Evolutionary conservation across 768 basidiomycete genomes (phyloP), one percentile per base, ranked within the genome.

Genomic region (Ramaria sp.): DNA sequence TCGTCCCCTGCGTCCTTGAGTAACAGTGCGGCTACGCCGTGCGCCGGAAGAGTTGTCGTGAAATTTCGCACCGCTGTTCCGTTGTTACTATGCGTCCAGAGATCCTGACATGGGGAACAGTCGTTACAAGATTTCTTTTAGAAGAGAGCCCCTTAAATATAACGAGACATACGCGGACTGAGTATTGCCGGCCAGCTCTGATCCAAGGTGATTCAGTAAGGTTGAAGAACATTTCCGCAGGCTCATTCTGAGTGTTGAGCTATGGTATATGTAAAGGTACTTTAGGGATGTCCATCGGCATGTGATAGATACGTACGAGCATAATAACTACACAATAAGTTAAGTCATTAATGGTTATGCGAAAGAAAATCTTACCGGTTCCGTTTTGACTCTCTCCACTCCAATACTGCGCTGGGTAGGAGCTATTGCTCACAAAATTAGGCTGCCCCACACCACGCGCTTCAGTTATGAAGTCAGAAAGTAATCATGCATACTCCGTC

Each of bases 41-140:
- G 85, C 6, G 81, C 61, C 3, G 83, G 83, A 10, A 86, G 8
- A 3, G 69, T 73, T 3, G 76, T 78, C 2, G 77, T 78, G 60
- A 84, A 72, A 63, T 76, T 79, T 16, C 83, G 74, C 22, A 80
- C 70, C 0, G 77, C 78, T 0, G 79, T 85, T 3, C 82, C 82
- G 59, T 83, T 85, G 60, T 82, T 69, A 20, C 81, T 84, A 63
- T 86, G 84, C 3, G 78, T 64, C 85, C 85, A 87, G 1, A 86
- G 70, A 61, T 87, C 85, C 81, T 86, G 20, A 39, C 20, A 20
- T 36, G 27, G 36, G 24, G n/a, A 28, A 22, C 22, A 39, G 20
- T 39, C 39, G 13, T 58, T 22, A 41, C 30, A 27, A 53, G 12
- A 22, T 36, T n/a, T n/a, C n/a, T n/a, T n/a, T n/a, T 38, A n/a